A percentile compares a stretch with the other conserved stretches of the same genome.
Evolutionary conservation across 768 basidiomycete genomes (phyloP).

Genomic region (Auriculariales sp.): DNA sequence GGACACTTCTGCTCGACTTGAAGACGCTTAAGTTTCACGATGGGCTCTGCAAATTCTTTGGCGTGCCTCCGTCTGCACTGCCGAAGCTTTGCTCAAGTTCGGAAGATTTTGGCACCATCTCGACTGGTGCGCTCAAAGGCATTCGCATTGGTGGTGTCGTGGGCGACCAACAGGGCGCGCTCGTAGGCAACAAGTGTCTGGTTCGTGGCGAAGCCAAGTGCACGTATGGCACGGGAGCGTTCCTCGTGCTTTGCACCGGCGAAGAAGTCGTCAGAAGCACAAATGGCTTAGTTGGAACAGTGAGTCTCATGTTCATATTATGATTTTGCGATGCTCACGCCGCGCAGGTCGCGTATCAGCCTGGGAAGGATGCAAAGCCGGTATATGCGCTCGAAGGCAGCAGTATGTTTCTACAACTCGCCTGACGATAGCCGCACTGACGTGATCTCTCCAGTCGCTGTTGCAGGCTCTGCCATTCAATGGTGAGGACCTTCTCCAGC

Average conservation of each 20-base stretch:
- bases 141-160: constrained; percentile 83
- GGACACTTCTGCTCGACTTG: constrained; percentile 85
- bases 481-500: constrained; percentile 30
- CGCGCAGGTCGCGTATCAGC: constrained; percentile 75
- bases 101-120: constrained; percentile 77
- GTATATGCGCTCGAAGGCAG: constrained; percentile 92
- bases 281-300: constrained; percentile 83
- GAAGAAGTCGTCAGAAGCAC: constrained; percentile 68
- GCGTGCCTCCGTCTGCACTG: constrained; percentile 55
- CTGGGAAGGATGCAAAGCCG: constrained; percentile 61
- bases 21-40: constrained; percentile 72
- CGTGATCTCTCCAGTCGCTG: constrained; percentile 44
- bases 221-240: constrained; percentile 92
- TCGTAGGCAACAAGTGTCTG: constrained; percentile 93
- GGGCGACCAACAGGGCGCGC: constrained; percentile 95
- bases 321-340: neutral
- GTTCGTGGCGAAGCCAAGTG: constrained; percentile 89
- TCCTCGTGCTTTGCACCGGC: constrained; percentile 91
- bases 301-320: constrained; percentile 17
- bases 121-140: constrained; percentile 49
- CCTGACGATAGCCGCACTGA: neutral
- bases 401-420: constrained; percentile 37
- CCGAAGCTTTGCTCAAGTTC: constrained; percentile 84
- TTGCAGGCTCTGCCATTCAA: constrained; percentile 93
- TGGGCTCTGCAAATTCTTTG: constrained; percentile 76